Percentiles rank a stretch among this genome's conserved stretches.
Evolutionary conservation across 2,329 filamentous ascomycete species (phyloP).

Genomic region (Fragosphaeria purpurea): DNA sequence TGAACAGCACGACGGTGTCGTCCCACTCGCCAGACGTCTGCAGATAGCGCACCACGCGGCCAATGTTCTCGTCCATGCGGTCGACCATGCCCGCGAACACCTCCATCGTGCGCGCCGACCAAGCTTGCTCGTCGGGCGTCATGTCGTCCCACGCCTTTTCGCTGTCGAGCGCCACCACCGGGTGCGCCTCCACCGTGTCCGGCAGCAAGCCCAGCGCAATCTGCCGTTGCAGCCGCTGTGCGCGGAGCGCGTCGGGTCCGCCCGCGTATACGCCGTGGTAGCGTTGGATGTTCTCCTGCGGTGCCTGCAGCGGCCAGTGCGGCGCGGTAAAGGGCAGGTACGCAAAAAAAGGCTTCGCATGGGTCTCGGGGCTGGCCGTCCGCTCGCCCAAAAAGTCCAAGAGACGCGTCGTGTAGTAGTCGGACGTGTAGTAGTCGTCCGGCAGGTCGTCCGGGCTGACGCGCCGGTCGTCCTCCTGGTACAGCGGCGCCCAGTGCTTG

Average conservation of each 20-base stretch:
- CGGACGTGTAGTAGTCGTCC: slow-evolving; percentile 38
- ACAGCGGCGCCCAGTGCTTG: too few species aligned
- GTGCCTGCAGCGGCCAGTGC: slow-evolving; percentile 54
- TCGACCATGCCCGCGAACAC: slow-evolving; percentile 56
- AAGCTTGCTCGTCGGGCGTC: slow-evolving; percentile 32
- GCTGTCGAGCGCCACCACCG: slow-evolving; percentile 29
- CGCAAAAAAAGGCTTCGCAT: slow-evolving; percentile 42
- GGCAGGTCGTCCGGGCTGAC: slow-evolving; percentile 20
- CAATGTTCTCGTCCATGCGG: slow-evolving; percentile 50
- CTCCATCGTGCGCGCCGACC: slow-evolving; percentile 47
- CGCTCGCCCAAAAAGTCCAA: slow-evolving; percentile 39
- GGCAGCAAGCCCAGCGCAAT: slow-evolving; percentile 47
- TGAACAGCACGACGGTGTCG: slow-evolving; percentile 33
- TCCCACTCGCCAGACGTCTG: slow-evolving; percentile 46
- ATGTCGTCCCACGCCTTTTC: slow-evolving; percentile 39
- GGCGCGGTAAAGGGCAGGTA: slow-evolving; percentile 53
- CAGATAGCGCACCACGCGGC: slow-evolving; percentile 47
- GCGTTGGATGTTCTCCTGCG: slow-evolving; percentile 41
- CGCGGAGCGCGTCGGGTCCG: slow-evolving; percentile 46
- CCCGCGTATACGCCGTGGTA: slow-evolving; percentile 51
- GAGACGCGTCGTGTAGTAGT: slow-evolving; percentile 43
- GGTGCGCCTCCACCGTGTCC: slow-evolving; percentile 39
- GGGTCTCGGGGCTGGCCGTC: slow-evolving; percentile 11
- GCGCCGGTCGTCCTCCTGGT: neutral
- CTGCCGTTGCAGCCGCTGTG: slow-evolving; percentile 41